Percentiles rank a stretch among this genome's conserved stretches.
Conservation (phyloP, 306 rosid species). For the Canavalia gladiata region DNA sequence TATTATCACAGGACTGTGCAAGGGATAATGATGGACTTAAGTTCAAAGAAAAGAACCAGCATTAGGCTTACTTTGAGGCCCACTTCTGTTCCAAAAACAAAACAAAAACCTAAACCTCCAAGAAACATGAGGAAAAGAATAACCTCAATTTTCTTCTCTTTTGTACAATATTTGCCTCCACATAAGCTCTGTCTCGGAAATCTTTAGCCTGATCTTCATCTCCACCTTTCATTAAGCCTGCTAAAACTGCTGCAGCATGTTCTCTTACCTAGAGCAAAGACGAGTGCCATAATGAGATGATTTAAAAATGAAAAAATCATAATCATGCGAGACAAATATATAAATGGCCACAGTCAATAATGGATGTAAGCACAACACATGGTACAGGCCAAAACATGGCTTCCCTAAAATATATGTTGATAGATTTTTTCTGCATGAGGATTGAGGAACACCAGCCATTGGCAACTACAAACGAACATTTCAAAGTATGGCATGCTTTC, state of each 20-base stretch:
- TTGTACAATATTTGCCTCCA: slow-evolving; percentile 67
- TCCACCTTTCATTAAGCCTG: slow-evolving; percentile 98
- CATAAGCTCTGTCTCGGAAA: slow-evolving; percentile 86
- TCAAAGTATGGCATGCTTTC: slow-evolving; percentile 16
- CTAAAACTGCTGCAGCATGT: slow-evolving; percentile 97
- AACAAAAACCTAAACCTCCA: slow-evolving; percentile 21
- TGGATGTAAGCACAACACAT: slow-evolving; percentile 24
- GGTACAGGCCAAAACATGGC: slow-evolving; percentile 2
- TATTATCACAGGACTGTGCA: slow-evolving; percentile 23
- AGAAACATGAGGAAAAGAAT: slow-evolving; percentile 38
- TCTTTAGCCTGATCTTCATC: slow-evolving; percentile 90
- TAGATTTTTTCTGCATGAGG: slow-evolving; percentile 16
- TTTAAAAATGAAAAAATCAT: slow-evolving; percentile 33
- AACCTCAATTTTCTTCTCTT: slow-evolving; percentile 84
- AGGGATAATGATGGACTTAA: slow-evolving; percentile 1
- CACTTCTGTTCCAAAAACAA: slow-evolving; percentile 1
- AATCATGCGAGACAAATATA: background rate
- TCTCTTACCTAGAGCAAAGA: slow-evolving; percentile 79
- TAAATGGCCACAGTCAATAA: slow-evolving; percentile 29
- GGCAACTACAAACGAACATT: slow-evolving; percentile 2
- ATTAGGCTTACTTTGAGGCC: background rate
- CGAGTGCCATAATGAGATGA: slow-evolving; percentile 41
- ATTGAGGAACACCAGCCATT: slow-evolving; percentile 22
- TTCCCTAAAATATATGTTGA: slow-evolving; percentile 31
- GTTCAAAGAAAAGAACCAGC: slow-evolving; percentile 34